Evolutionary conservation across 805 yeast genomes (phyloP).

Genomic region (Sugiyamaella americana): DNA sequence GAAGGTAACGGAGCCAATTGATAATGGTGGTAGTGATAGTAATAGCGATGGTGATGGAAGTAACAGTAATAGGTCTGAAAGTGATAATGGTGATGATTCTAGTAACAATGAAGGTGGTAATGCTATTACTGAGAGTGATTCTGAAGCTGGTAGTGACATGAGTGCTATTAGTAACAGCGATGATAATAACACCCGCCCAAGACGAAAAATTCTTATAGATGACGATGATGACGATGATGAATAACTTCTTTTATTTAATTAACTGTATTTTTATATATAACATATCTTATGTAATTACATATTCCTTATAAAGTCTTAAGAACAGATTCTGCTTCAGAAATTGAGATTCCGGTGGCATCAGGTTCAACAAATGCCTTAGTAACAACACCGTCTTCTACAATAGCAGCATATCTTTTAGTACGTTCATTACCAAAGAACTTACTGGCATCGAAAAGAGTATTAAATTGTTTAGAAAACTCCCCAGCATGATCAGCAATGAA

Average conservation of each 20-base stretch:
- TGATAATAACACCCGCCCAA: too few relatives aligned
- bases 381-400: conserved; percentile 72
- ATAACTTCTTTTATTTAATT: not conserved
- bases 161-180: too few relatives aligned
- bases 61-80: not conserved
- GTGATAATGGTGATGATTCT: not conserved
- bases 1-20: not conserved
- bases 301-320: conserved; percentile 21
- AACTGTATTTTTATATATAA: too few relatives aligned
- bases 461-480: conserved; percentile 60
- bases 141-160: too few relatives aligned
- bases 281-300: not conserved
- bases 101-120: not conserved
- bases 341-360: conserved; percentile 64
- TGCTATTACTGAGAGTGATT: not conserved
- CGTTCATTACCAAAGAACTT: conserved; percentile 71
- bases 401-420: conserved; percentile 66
- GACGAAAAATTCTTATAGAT: not conserved
- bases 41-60: too few relatives aligned
- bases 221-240: conserved; percentile 6
- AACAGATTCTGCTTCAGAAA: conserved; percentile 26
- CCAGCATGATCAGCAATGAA: conserved; percentile 79
- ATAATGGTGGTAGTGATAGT: too few relatives aligned
- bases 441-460: conserved; percentile 67
- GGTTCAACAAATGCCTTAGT: conserved; percentile 67